Conservation (phyloP, 768 basidiomycete species). For the Punctularia strigosozonata region DNA sequence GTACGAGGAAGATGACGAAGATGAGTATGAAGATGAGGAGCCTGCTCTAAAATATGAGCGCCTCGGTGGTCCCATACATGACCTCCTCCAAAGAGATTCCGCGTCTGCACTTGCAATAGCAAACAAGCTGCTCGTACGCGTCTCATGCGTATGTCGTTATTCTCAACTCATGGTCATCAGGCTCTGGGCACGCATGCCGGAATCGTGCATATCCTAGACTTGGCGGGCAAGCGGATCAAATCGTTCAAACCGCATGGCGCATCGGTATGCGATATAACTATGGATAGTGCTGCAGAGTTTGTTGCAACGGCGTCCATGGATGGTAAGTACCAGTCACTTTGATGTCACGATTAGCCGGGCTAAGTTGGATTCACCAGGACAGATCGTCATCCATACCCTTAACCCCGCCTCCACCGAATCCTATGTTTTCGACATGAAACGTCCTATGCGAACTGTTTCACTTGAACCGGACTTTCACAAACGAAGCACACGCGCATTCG, state of each 20-base stretch:
- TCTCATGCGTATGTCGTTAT: background rate
- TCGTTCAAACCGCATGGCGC: slow-evolving; percentile 87
- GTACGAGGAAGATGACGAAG: slow-evolving; percentile 41
- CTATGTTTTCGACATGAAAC: slow-evolving; percentile 82
- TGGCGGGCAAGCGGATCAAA: slow-evolving; percentile 72
- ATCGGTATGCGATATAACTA: slow-evolving; percentile 71
- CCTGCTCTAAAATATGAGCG: slow-evolving; percentile 87
- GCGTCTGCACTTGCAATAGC: slow-evolving; percentile 75
- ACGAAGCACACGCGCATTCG: slow-evolving; percentile 63
- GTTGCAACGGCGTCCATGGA: slow-evolving; percentile 90
- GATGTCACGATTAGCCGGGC: background rate
- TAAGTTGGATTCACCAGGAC: slow-evolving; percentile 41
- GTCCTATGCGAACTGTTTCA: slow-evolving; percentile 83
- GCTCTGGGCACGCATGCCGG: slow-evolving; percentile 89
- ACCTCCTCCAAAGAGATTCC: slow-evolving; percentile 81
- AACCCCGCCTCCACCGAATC: slow-evolving; percentile 68
- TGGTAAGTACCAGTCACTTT: slow-evolving; percentile 38
- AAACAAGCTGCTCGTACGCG: slow-evolving; percentile 56
- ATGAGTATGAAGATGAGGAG: slow-evolving; percentile 79
- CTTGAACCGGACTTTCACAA: slow-evolving; percentile 87
- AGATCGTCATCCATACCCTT: slow-evolving; percentile 79
- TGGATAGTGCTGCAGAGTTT: slow-evolving; percentile 81
- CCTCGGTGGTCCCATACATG: slow-evolving; percentile 57
- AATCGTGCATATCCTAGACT: slow-evolving; percentile 78
- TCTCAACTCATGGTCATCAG: slow-evolving; percentile 25